Percentiles rank a stretch among this genome's conserved stretches.
phyloP scores from a whole-genome alignment of 768 basidiomycete species.

The Tylopilus vinaceipallidus region DNA sequence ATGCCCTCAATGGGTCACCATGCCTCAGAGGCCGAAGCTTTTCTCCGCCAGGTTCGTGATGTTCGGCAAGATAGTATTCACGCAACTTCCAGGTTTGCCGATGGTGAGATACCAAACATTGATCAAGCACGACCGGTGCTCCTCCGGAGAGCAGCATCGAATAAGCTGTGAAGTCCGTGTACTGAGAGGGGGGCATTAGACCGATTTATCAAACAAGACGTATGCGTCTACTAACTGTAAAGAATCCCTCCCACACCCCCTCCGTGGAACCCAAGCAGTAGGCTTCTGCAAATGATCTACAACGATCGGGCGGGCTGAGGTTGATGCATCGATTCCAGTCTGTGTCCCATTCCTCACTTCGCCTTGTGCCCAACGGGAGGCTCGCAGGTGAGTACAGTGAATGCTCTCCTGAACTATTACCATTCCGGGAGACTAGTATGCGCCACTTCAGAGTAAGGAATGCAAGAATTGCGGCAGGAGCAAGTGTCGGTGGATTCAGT shows the following conservation, averaged over 20 bases:
- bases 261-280: slow-evolving; percentile 69
- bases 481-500: slow-evolving; percentile 58
- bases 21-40: slow-evolving; percentile 40
- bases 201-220: neutral
- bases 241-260: slow-evolving; percentile 79
- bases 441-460: slow-evolving; percentile 54
- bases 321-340: slow-evolving; percentile 64
- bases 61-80: slow-evolving; percentile 61
- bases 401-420: neutral
- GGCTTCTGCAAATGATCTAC: slow-evolving; percentile 39
- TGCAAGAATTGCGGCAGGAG: slow-evolving; percentile 69
- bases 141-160: slow-evolving; percentile 71
- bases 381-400: slow-evolving; percentile 16
- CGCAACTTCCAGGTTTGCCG: slow-evolving; percentile 87
- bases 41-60: slow-evolving; percentile 16
- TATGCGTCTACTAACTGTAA: slow-evolving; percentile 53
- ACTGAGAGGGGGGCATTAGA: slow-evolving; percentile 41
- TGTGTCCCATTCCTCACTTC: slow-evolving; percentile 61
- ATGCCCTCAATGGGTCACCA: slow-evolving; percentile 63
- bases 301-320: slow-evolving; percentile 32
- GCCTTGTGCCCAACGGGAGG: slow-evolving; percentile 10
- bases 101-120: slow-evolving; percentile 76
- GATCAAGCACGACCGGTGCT: slow-evolving; percentile 62
- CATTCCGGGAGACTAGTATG: slow-evolving; percentile 7
- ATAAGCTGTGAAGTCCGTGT: slow-evolving; percentile 84